Evolutionary conservation across 208 protist species (phyloP).

Genomic region (Crithidia thermophila): DNA sequence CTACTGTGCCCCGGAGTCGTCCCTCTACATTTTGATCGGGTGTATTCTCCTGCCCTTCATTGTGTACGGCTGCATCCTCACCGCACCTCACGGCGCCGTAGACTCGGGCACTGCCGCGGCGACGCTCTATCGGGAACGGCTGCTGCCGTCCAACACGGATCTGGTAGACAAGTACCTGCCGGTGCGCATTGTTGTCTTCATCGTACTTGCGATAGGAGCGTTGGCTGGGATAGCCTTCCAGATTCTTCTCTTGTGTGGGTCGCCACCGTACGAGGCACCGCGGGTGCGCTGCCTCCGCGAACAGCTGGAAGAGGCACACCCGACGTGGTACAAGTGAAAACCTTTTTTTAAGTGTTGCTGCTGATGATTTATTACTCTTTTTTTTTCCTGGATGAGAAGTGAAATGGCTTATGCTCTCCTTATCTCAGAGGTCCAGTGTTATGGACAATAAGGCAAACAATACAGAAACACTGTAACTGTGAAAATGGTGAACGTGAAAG

Average conservation of each 20-base stretch:
- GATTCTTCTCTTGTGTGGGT: constrained; percentile 37
- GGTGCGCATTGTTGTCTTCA: constrained; percentile 61
- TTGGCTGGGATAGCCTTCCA: constrained; percentile 50
- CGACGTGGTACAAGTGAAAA: constrained; percentile 65
- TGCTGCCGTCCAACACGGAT: constrained; percentile 40
- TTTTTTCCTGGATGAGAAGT: not conserved
- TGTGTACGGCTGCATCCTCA: constrained; percentile 79
- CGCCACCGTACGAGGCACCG: constrained; percentile 67
- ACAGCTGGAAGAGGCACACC: constrained; percentile 76
- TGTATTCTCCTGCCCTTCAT: constrained; percentile 65
- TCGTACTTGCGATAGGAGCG: constrained; percentile 46
- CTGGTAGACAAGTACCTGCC: constrained; percentile 69
- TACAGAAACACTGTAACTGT: too few species aligned
- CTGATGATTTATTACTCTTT: too few species aligned
- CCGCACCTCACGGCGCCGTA: constrained; percentile 27
- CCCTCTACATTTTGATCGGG: constrained; percentile 53
- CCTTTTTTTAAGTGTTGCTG: constrained; percentile 1
- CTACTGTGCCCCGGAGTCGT: constrained; percentile 48
- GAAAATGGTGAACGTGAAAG: too few species aligned
- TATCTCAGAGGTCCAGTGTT: too few species aligned
- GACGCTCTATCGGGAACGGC: constrained; percentile 45
- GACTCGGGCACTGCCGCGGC: constrained; percentile 1
- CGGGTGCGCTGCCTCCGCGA: constrained; percentile 78
- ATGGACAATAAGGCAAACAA: too few species aligned
- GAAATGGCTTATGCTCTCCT: too few species aligned